phyloP scores from a whole-genome alignment of 1,139 yeast genomes.

The Kodamaea anthophila region DNA sequence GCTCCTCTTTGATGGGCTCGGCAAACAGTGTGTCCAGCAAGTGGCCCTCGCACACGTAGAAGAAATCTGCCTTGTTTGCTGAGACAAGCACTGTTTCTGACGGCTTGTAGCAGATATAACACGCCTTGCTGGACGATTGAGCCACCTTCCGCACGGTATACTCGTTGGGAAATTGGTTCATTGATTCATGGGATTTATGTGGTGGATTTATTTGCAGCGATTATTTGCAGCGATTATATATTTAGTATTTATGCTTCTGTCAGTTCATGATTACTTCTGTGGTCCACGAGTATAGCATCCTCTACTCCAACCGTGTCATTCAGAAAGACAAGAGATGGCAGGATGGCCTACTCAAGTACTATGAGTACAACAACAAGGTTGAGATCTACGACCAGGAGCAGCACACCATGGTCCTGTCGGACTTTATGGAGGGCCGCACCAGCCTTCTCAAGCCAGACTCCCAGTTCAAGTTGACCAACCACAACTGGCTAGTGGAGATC shows the following conservation, averaged over 20 bases:
- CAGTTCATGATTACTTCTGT: conserved; percentile 16
- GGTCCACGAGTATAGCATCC: conserved; percentile 30
- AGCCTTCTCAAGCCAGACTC: conserved; percentile 10
- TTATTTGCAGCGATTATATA: too few species aligned
- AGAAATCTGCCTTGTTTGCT: conserved; percentile 50
- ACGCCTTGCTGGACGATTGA: conserved; percentile 48
- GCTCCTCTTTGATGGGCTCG: conserved; percentile 41
- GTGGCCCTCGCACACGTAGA: conserved; percentile 65
- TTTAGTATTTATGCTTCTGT: background rate
- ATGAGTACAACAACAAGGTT: conserved; percentile 42
- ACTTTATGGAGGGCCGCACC: conserved; percentile 18
- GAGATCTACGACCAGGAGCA: conserved; percentile 36
- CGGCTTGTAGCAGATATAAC: conserved; percentile 65
- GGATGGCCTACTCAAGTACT: conserved; percentile 46
- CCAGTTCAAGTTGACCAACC: conserved; percentile 14
- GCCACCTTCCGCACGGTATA: conserved; percentile 56
- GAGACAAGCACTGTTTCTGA: conserved; percentile 56
- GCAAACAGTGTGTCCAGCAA: conserved; percentile 60
- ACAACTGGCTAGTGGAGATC: conserved; percentile 15
- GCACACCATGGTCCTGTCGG: conserved; percentile 27
- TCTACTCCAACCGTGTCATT: conserved; percentile 40
- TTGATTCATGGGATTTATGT: too few species aligned
- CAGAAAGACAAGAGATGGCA: conserved; percentile 52
- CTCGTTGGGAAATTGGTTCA: conserved; percentile 48
- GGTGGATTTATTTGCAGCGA: too few species aligned